phyloP scores from a whole-genome alignment of 116 monocot genomes.

The Posidonia oceanica region DNA sequence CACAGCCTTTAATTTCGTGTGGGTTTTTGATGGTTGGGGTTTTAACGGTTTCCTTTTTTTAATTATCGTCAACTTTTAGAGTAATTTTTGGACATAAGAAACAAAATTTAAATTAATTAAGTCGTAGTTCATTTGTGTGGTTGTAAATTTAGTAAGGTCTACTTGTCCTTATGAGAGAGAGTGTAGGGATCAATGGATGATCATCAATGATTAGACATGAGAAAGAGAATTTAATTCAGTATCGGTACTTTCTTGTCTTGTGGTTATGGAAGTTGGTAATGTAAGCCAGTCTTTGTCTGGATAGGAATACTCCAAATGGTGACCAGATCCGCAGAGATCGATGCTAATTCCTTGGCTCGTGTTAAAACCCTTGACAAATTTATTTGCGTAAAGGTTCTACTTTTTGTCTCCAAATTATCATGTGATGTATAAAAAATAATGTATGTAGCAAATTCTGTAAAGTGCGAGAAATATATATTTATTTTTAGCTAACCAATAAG shows the following conservation, averaged over 20 bases:
- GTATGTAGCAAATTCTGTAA: too few species aligned
- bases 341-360: slow-evolving; percentile 1
- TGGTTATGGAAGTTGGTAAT: too few species aligned
- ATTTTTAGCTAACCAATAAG: too few species aligned
- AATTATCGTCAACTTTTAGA: too few species aligned
- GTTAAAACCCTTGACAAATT: not conserved
- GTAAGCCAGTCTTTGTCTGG: not conserved
- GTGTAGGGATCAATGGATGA: not conserved
- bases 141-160: not conserved
- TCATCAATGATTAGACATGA: not conserved
- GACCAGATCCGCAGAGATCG: not conserved
- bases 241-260: too few species aligned
- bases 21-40: slow-evolving; percentile 1
- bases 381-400: too few species aligned
- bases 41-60: slow-evolving; percentile 1
- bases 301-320: not conserved
- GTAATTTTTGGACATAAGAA: too few species aligned
- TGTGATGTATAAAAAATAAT: too few species aligned
- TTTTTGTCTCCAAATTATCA: too few species aligned
- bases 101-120: not conserved
- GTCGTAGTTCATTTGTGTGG: not conserved
- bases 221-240: not conserved
- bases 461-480: too few species aligned
- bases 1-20: not conserved
- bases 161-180: not conserved